phyloP scores from a whole-genome alignment of 2,329 filamentous ascomycete species.

The Colletotrichum horii region DNA sequence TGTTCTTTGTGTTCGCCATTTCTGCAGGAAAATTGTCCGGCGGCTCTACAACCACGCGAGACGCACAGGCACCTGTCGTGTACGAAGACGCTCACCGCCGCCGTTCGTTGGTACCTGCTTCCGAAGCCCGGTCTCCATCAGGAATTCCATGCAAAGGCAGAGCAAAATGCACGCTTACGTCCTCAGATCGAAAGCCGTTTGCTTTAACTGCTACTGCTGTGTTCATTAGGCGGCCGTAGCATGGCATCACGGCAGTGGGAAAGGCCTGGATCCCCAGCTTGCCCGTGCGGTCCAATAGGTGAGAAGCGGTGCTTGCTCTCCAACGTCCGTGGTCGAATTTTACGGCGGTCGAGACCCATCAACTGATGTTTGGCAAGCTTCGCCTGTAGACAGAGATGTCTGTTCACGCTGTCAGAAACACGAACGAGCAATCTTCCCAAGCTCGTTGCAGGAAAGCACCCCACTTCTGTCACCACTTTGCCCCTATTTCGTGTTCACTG shows the following conservation, averaged over 20 bases:
- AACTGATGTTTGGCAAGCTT: neutral
- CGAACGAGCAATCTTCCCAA: neutral
- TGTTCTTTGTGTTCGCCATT: neutral
- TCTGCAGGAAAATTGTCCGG: neutral
- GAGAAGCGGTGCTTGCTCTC: neutral
- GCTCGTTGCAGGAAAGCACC: neutral
- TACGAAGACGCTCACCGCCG: neutral
- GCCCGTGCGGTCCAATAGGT: neutral
- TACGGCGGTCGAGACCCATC: neutral
- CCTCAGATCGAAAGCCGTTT: neutral
- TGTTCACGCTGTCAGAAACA: slow-evolving; percentile 3
- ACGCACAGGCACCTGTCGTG: neutral
- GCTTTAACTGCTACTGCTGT: neutral
- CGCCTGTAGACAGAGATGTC: neutral
- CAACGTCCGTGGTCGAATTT: neutral
- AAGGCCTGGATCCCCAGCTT: neutral
- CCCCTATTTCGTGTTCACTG: neutral
- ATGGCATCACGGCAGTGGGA: neutral
- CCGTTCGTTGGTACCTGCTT: neutral
- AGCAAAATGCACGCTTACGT: neutral
- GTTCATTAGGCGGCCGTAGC: neutral
- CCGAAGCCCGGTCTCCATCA: neutral
- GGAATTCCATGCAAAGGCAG: neutral
- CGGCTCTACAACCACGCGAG: neutral
- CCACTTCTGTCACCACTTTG: neutral